A percentile compares a stretch with the other conserved stretches of the same genome.
phyloP scores from a whole-genome alignment of 75 land plant genomes.

The Picea sitchensis region DNA sequence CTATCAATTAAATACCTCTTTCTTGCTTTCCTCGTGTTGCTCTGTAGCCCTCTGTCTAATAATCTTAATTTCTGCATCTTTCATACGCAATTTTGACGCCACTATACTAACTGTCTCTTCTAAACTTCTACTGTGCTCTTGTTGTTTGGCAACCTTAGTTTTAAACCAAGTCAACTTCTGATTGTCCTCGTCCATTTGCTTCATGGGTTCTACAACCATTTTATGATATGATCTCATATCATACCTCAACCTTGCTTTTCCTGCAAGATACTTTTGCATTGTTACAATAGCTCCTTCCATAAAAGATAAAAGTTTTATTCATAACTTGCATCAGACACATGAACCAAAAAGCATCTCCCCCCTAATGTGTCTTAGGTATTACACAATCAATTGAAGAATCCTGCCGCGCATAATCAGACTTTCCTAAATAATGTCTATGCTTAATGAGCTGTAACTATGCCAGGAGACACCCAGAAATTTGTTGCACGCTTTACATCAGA shows the following conservation, averaged over 20 bases:
- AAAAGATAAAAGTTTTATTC: conserved; percentile 1
- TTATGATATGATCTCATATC: conserved; percentile 65
- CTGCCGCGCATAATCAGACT: neutral
- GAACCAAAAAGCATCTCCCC: neutral
- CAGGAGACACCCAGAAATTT: neutral
- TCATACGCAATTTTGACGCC: conserved; percentile 37
- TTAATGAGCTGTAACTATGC: neutral
- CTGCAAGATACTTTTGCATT: conserved; percentile 24
- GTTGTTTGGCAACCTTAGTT: conserved; percentile 38
- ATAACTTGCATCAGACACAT: neutral
- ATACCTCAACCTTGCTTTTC: conserved; percentile 69
- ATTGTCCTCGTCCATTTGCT: conserved; percentile 76
- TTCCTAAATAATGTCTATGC: neutral
- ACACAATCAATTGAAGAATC: neutral
- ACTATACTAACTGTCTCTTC: conserved; percentile 47
- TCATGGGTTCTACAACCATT: conserved; percentile 64
- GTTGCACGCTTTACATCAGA: neutral
- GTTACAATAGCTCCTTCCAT: neutral
- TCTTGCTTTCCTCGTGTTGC: conserved; percentile 57
- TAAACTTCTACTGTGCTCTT: conserved; percentile 36
- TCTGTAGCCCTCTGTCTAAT: conserved; percentile 42
- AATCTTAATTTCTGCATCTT: conserved; percentile 49
- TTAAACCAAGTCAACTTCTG: conserved; percentile 44
- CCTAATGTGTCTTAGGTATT: no score
- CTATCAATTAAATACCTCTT: conserved; percentile 36